Base-by-base conservation (phyloP, 2,329 filamentous ascomycete species). In the Ophiostoma piceae region DNA sequence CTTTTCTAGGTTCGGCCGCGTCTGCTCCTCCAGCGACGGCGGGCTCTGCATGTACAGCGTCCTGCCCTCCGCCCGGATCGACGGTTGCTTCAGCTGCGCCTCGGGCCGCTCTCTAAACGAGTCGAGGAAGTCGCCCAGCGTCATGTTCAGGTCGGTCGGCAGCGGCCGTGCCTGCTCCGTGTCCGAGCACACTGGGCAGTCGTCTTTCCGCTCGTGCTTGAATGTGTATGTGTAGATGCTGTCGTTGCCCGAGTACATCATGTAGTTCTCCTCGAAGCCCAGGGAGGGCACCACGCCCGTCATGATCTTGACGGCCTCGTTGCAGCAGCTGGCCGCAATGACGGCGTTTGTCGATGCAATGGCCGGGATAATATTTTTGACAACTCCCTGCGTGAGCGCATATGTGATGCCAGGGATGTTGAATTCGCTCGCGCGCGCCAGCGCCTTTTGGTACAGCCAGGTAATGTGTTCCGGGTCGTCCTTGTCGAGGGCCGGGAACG, bases 201-300 rank as follows among this genome's bases (percentile, higher is more conserved):
- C 95, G 19, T 90, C 86, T 79, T 97, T 98, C 82, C 91, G 92
- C 80, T 97, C 90, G 76, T 97, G 93, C 76, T 93, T 90, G 78
- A 98, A 99, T 0, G 95, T 99, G 79, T 97, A 97, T 0, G 95
- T 99, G 82, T 99, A 99, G 74, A 99, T 90, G 74, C 91, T 87
- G 76, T 96, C 94, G 76, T 98, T 94, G 66, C 96, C 95, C 14
- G 92, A 97, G 79, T 99, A 99, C 92, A 97, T 97, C 94, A 98
- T 98, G 81, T 99, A 99, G 78, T 97, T 96, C 70, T 90, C 90
- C 64, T 90, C 88, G 73, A 87, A 84, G 14, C 90, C 91, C 19
- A 99, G 84, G 73, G 88, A 90, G 0, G 94, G 92, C 41, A 94
- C 95, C 51, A 90, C 87, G 67, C 85, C 88, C 16, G 92, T 96